A percentile compares a stretch with the other conserved stretches of the same genome.
phyloP scores from a whole-genome alignment of 2,329 filamentous ascomycete species.

The Macrophomina phaseolina region DNA sequence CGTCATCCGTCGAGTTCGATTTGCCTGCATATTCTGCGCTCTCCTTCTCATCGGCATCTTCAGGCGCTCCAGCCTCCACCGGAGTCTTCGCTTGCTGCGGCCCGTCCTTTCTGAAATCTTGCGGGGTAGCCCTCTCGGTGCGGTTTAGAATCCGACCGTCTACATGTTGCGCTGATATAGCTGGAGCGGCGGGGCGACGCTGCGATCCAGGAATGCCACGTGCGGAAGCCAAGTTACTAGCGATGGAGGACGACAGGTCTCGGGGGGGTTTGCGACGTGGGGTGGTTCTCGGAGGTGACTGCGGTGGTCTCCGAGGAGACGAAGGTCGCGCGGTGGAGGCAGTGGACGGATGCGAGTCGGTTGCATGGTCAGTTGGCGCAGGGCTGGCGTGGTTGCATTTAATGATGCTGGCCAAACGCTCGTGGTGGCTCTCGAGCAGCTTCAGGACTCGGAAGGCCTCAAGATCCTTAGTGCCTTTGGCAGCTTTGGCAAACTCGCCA shows the following conservation, averaged over 20 bases:
- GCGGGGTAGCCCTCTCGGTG: conserved; percentile 34
- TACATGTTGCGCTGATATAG: conserved; percentile 74
- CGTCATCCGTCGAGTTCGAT: conserved; percentile 63
- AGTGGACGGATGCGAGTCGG: conserved; percentile 10
- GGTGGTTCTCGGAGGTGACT: conserved; percentile 40
- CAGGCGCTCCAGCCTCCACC: background rate
- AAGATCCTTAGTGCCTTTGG: conserved; percentile 69
- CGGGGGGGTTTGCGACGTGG: conserved; percentile 61
- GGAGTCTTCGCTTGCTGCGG: conserved; percentile 4
- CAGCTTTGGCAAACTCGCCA: conserved; percentile 83
- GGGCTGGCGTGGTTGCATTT: conserved; percentile 62
- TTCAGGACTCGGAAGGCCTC: conserved; percentile 81
- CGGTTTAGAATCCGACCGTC: conserved; percentile 65
- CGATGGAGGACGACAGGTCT: conserved; percentile 80
- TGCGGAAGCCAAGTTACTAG: conserved; percentile 84
- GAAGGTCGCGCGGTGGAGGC: conserved; percentile 8
- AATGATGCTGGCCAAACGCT: conserved; percentile 80
- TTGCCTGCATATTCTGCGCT: conserved; percentile 30
- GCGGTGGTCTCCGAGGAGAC: conserved; percentile 13
- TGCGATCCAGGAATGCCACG: conserved; percentile 70
- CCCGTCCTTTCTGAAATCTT: conserved; percentile 23
- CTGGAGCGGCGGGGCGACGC: conserved; percentile 67
- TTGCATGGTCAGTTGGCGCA: conserved; percentile 23
- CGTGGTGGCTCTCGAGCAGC: conserved; percentile 87
- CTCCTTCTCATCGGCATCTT: conserved; percentile 15